Percentiles rank a stretch among this genome's conserved stretches.
Evolutionary conservation across 306 rosid species (phyloP).

Genomic region (Albizia julibrissin): DNA sequence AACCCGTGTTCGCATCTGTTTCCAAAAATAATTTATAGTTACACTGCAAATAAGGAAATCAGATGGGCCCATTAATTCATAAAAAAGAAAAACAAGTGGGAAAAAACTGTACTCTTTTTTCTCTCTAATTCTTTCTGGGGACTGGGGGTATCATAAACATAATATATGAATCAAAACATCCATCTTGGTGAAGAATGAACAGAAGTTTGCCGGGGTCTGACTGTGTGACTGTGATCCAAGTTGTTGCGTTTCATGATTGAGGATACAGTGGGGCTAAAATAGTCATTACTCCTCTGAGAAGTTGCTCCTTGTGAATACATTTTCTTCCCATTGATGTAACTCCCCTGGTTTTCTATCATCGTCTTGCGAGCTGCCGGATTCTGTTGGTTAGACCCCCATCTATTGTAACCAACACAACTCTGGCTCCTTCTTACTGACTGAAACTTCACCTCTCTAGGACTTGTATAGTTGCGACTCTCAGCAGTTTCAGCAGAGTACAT

Average conservation of each 20-base stretch:
- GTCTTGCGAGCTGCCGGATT: slow-evolving; percentile 63
- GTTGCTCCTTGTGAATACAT: slow-evolving; percentile 88
- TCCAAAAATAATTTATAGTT: slow-evolving; percentile 32
- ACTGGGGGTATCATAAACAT: neutral
- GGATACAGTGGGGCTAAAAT: slow-evolving; percentile 87
- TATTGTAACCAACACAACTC: slow-evolving; percentile 85
- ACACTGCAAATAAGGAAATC: slow-evolving; percentile 47
- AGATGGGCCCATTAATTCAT: slow-evolving; percentile 12
- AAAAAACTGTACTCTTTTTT: slow-evolving; percentile 49
- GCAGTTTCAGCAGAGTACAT: slow-evolving; percentile 99
- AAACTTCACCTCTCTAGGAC: slow-evolving; percentile 72
- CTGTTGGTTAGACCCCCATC: slow-evolving; percentile 71
- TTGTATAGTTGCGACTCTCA: slow-evolving; percentile 80
- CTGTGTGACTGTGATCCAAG: slow-evolving; percentile 50
- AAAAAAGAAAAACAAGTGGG: slow-evolving; percentile 24
- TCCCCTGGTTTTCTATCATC: slow-evolving; percentile 71
- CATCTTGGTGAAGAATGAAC: slow-evolving; percentile 96
- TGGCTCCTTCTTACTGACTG: slow-evolving; percentile 94
- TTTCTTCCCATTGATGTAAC: slow-evolving; percentile 79
- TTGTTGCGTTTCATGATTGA: slow-evolving; percentile 87
- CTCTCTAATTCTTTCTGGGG: slow-evolving; percentile 24
- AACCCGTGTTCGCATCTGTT: slow-evolving; percentile 44
- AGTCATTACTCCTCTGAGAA: slow-evolving; percentile 92
- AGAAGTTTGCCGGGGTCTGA: slow-evolving; percentile 68
- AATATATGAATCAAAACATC: slow-evolving; percentile 57